Evolutionary conservation across 2,329 filamentous ascomycete species (phyloP), one percentile per base, ranked within the genome.

Genomic region (Trichoderma koningiopsis): DNA sequence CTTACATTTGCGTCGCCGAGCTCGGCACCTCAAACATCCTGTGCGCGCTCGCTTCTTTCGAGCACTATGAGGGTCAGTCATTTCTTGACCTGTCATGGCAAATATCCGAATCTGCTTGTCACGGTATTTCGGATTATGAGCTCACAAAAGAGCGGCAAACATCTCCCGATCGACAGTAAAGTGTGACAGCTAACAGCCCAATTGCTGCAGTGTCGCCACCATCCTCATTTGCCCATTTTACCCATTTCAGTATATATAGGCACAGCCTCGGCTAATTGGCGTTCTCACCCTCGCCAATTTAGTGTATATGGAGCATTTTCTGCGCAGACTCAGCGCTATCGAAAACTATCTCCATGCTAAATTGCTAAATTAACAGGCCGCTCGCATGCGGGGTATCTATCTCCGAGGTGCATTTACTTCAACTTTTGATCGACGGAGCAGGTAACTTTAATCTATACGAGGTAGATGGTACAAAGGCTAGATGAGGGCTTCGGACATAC

Each of bases 1-100:
- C 62, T 65, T 65, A 65, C 62, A 65, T 65, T 65, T 65, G 14
- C 62, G 62, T 33, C 62, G 49, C 52, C 62, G 62, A 14, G 35
- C 57, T 27, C 62, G 62, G 31, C 62, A 65, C 19, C 62, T 56
- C 52, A 65, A n/a, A 14, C 62, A 65, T 2, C 62, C 62, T 8
- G 62, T 65, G 57, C 62, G 31, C 19, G 62, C 52, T 29, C 62
- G 62, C 33, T 33, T 65, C 52, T 47, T 56, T 7, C 37, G 62
- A 16, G 13, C 11, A 8, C 52, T 53, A n/a, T 24, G 19, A 14
- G 52, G 4, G 14, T 14, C 6, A 19, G 5, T 19, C 3, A 13
- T 29, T n/a, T 49, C 53, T 16, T 66, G 53, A 35, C 49, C 16
- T 14, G 37, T 14, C 63, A 66, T 66, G 53, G 13, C 52, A 24